Evolutionary conservation across 108 stramenopile genomes (phyloP).

Genomic region (Cyclotella choctawhatcheeana): DNA sequence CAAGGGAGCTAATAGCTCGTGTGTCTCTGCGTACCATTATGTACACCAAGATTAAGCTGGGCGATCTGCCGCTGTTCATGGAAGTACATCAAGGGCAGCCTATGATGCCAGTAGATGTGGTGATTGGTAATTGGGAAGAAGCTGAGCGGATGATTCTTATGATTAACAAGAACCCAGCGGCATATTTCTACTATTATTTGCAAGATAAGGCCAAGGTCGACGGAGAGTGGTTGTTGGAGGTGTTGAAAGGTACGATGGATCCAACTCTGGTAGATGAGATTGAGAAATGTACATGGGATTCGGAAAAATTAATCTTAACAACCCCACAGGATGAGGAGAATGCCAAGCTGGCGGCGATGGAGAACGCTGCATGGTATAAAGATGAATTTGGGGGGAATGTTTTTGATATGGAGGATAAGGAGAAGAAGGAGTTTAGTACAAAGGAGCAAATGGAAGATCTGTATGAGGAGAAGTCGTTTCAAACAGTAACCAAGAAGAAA

Average conservation of each 20-base stretch:
- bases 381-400: too few species aligned
- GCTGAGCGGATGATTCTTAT: conserved; percentile 9
- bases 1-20: background rate
- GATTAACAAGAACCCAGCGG: conserved; percentile 7
- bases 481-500: too few species aligned
- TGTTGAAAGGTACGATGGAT: background rate
- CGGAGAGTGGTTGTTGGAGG: background rate
- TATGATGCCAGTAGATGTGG: conserved; percentile 1
- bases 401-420: too few species aligned
- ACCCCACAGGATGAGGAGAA: background rate
- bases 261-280: background rate
- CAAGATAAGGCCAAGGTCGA: background rate
- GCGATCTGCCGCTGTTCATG: too few species aligned
- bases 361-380: too few species aligned
- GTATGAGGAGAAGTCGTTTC: too few species aligned
- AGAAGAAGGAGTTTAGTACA: too few species aligned
- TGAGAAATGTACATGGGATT: conserved; percentile 5
- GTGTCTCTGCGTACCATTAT: too few species aligned
- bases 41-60: too few species aligned
- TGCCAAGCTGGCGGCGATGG: background rate
- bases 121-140: background rate
- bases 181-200: background rate
- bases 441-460: too few species aligned
- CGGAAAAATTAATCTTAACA: background rate
- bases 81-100: conserved; percentile 7